Evolutionary conservation across 352 stramenopile species (phyloP).

Genomic region (Phytophthora gonapodyides): DNA sequence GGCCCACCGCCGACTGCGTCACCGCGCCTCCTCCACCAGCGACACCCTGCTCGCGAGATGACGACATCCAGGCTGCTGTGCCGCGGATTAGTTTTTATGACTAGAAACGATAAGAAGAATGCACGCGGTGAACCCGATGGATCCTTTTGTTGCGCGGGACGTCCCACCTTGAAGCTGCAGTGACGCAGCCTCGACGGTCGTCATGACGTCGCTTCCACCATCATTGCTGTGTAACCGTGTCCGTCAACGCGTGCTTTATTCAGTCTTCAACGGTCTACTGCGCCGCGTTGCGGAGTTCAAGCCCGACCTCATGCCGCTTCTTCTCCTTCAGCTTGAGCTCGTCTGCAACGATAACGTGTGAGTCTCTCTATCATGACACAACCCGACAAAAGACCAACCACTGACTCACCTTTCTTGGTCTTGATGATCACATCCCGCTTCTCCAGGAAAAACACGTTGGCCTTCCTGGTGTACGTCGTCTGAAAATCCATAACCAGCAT

Average conservation of each 20-base stretch:
- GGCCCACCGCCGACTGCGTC: conserved; percentile 36
- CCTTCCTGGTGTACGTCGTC: conserved; percentile 70
- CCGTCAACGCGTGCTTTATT: too few relatives aligned
- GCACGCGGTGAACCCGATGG: conserved; percentile 8
- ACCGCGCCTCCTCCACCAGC: conserved; percentile 50
- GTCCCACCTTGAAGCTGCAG: neutral
- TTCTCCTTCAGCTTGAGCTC: conserved; percentile 72
- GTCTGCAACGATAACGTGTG: conserved; percentile 32
- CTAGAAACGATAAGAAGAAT: conserved; percentile 14
- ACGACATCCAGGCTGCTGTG: conserved; percentile 6
- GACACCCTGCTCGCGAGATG: conserved; percentile 40
- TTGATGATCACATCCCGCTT: conserved; percentile 70
- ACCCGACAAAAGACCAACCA: neutral
- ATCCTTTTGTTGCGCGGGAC: conserved; percentile 1
- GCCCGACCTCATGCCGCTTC: conserved; percentile 56
- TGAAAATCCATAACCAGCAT: conserved; percentile 17
- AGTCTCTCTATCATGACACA: conserved; percentile 1
- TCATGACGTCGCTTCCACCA: conserved; percentile 1
- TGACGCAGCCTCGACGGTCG: conserved; percentile 4
- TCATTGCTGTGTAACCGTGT: neutral
- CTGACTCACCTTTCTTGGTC: conserved; percentile 57
- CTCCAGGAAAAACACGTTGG: conserved; percentile 80
- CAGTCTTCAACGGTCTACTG: conserved; percentile 4
- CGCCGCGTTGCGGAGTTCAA: conserved; percentile 43
- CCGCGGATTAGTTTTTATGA: neutral